Percentiles rank a stretch among this genome's conserved stretches.
phyloP scores from a whole-genome alignment of 495 filamentous ascomycete genomes.

The Trichoderma virens region DNA sequence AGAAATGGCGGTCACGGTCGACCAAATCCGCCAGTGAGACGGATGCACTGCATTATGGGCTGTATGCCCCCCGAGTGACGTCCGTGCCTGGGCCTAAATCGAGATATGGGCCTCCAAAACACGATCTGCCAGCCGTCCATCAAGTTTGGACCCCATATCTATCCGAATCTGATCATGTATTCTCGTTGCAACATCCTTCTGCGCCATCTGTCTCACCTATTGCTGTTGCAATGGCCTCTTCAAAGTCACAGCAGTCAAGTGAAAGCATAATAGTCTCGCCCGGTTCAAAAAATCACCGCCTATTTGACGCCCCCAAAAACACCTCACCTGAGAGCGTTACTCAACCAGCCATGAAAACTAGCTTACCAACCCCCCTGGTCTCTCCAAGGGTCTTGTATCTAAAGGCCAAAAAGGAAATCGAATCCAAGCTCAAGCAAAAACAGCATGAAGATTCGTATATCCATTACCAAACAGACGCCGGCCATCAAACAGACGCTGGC shows the following conservation, averaged over 20 bases:
- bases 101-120: background rate
- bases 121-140: background rate
- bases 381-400: background rate
- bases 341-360: background rate
- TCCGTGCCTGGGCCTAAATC: background rate
- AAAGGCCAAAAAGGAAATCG: background rate
- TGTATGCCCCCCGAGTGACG: background rate
- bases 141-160: conserved; percentile 20
- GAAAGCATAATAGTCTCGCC: background rate
- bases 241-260: background rate
- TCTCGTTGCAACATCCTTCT: conserved; percentile 22
- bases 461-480: background rate
- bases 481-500: background rate
- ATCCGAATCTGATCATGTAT: conserved; percentile 30
- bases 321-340: background rate
- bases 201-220: background rate
- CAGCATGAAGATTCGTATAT: background rate
- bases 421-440: background rate
- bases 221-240: background rate
- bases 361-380: background rate
- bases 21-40: conserved; percentile 17
- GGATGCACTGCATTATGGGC: background rate
- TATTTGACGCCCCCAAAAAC: background rate
- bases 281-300: background rate
- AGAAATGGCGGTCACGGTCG: conserved; percentile 31